Conservation (phyloP, 2,329 filamentous ascomycete genomes). For the Clonostachys sp. region DNA sequence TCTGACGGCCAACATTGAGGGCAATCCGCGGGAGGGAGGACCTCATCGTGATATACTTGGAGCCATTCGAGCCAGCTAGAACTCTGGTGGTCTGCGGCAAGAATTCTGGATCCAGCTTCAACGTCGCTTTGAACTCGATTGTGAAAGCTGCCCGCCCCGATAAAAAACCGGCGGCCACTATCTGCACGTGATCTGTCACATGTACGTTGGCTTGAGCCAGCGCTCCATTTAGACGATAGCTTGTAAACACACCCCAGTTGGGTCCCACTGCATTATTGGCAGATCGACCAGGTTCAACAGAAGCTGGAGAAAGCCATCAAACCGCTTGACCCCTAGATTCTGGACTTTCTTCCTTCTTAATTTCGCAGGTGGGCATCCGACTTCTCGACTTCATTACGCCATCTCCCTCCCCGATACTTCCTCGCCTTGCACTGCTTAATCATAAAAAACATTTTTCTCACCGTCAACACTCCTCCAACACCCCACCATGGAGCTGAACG, state of each 20-base stretch:
- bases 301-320: no score
- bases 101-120: neutral
- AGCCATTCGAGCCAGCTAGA: no score
- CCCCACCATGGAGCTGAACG: slow-evolving; percentile 57
- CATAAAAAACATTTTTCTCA: neutral
- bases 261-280: no score
- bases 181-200: slow-evolving; percentile 8
- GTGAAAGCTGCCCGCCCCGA: neutral
- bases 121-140: neutral
- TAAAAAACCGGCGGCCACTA: slow-evolving; percentile 3
- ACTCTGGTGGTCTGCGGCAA: no score
- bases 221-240: no score
- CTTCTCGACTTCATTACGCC: neutral
- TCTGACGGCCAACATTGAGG: slow-evolving; percentile 18
- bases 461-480: neutral
- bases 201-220: neutral
- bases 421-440: neutral
- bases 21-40: slow-evolving; percentile 21
- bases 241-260: no score
- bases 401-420: slow-evolving; percentile 2
- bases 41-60: slow-evolving; percentile 19
- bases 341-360: neutral
- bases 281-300: neutral
- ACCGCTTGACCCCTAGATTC: neutral
- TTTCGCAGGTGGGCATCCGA: neutral